Conservation (phyloP, 2,329 filamentous ascomycete species). For the Cercospora beticola region DNA sequence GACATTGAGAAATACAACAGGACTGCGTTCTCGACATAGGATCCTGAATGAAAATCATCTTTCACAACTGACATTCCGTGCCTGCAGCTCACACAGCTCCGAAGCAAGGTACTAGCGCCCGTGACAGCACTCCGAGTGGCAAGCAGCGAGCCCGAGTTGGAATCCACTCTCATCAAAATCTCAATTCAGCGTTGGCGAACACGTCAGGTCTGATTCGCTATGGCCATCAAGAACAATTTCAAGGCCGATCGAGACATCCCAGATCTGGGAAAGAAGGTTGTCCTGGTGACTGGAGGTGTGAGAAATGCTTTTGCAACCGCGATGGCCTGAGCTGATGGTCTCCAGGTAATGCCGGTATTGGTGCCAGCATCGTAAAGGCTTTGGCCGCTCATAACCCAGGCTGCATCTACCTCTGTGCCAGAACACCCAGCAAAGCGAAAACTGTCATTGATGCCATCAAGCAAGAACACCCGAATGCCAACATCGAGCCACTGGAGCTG, state of each 20-base stretch:
- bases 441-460: slow-evolving; percentile 45
- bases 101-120: neutral
- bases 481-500: slow-evolving; percentile 48
- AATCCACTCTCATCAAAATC: neutral
- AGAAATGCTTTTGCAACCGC: neutral
- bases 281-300: slow-evolving; percentile 45
- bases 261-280: slow-evolving; percentile 44
- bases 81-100: neutral
- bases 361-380: slow-evolving; percentile 47
- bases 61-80: neutral
- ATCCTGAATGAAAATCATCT: neutral
- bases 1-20: neutral
- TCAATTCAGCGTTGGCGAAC: neutral
- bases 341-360: slow-evolving; percentile 47
- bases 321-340: neutral
- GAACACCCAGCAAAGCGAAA: slow-evolving; percentile 44
- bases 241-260: slow-evolving; percentile 41
- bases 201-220: slow-evolving; percentile 23
- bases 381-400: slow-evolving; percentile 47
- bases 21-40: neutral
- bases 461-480: slow-evolving; percentile 36
- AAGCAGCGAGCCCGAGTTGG: neutral
- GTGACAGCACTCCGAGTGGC: neutral
- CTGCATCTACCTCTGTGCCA: slow-evolving; percentile 50
- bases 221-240: slow-evolving; percentile 7